A percentile compares a stretch with the other conserved stretches of the same genome.
These are phyloP conservation scores for Maudiozyma humilis DNA, from an alignment of 1,139 yeast species.

Conservation along the genomic window DNA sequence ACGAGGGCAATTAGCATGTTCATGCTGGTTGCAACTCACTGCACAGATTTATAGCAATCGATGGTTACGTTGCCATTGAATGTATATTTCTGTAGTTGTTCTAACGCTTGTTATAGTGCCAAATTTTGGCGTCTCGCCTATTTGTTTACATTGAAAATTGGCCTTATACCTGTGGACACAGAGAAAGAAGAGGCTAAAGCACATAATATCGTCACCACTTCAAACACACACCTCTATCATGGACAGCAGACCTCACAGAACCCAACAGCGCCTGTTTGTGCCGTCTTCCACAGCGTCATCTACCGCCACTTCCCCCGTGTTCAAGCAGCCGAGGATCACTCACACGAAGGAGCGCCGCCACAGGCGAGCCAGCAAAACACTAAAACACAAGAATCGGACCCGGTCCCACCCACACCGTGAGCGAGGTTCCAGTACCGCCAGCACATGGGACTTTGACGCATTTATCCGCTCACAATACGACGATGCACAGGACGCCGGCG, in stretches of 20 bases:
- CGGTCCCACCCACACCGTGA: neutral
- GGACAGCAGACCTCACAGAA: neutral
- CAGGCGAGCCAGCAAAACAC: neutral
- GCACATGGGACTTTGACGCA: constrained; percentile 17
- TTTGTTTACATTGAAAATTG: neutral
- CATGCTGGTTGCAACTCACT: too few species aligned
- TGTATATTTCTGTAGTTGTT: too few species aligned
- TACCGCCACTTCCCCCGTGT: neutral
- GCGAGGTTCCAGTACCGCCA: neutral
- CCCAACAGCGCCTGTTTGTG: neutral
- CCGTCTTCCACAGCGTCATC: neutral
- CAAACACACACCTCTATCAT: too few species aligned
- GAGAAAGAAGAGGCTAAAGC: neutral
- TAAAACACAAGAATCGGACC: neutral
- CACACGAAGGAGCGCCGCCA: neutral
- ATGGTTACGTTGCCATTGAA: too few species aligned
- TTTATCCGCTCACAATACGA: constrained; percentile 12
- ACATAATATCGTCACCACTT: too few species aligned
- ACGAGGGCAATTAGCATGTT: too few species aligned
- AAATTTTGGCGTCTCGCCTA: neutral
- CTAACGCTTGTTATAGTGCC: too few species aligned
- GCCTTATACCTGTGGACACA: too few species aligned
- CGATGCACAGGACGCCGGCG: neutral
- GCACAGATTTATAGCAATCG: too few species aligned
- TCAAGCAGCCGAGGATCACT: neutral